A percentile compares a stretch with the other conserved stretches of the same genome.
These are phyloP conservation scores for Excoecaria agallocha DNA, from an alignment of 345 rosid genomes.

Conservation along the genomic window DNA sequence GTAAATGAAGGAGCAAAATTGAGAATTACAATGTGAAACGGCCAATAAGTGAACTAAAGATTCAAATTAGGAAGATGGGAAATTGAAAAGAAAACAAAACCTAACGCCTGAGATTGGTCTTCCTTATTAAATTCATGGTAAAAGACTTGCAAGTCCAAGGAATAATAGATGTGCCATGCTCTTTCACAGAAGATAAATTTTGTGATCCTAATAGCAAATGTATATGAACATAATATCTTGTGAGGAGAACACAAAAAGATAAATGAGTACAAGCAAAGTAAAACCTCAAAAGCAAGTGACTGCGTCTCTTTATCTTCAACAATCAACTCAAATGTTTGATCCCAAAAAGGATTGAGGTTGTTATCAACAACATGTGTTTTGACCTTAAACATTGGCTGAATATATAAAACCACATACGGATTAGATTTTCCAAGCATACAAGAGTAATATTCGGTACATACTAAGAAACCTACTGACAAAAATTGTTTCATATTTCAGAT, in stretches of 20 bases:
- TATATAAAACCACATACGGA: constrained; percentile 72
- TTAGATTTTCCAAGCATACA: constrained; percentile 98
- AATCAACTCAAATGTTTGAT: constrained; percentile 78
- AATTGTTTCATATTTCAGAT: no score
- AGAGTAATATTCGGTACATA: no score
- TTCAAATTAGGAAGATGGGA: neutral
- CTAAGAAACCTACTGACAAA: no score
- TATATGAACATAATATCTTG: neutral
- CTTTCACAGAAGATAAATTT: no score
- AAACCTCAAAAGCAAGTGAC: constrained; percentile 73
- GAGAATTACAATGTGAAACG: neutral
- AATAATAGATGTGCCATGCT: no score
- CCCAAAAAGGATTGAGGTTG: constrained; percentile 94
- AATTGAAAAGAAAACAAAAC: no score
- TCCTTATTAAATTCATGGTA: no score
- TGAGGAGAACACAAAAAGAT: constrained; percentile 8
- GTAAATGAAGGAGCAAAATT: neutral
- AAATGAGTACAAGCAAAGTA: neutral
- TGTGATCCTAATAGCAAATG: no score
- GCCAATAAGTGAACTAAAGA: neutral
- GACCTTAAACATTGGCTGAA: constrained; percentile 82
- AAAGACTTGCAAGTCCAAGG: no score
- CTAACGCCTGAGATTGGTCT: no score
- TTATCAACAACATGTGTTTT: constrained; percentile 78
- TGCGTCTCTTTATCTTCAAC: constrained; percentile 99